Conservation (phyloP, 1,284 basidiomycete species). For the Ganoderma meredithae region DNA sequence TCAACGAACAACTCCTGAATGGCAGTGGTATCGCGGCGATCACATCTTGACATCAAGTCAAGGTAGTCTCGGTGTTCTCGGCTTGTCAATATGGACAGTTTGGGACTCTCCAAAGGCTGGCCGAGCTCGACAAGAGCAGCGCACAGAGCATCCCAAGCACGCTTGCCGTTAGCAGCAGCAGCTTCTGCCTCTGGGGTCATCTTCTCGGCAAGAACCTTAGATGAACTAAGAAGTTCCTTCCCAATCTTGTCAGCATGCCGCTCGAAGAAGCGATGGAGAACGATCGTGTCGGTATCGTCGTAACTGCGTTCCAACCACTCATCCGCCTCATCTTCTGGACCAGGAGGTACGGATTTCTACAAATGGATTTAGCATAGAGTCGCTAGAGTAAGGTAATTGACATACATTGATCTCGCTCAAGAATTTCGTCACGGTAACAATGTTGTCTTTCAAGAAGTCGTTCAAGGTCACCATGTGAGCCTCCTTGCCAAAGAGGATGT, state of each 20-base stretch:
- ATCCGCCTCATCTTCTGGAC: conserved; percentile 63
- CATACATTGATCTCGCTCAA: conserved; percentile 82
- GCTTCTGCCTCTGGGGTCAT: conserved; percentile 50
- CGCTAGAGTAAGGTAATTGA: conserved; percentile 18
- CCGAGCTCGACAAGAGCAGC: conserved; percentile 81
- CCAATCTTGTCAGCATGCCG: conserved; percentile 87
- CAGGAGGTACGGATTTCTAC: conserved; percentile 62
- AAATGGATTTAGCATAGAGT: not conserved
- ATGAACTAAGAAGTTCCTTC: conserved; percentile 79
- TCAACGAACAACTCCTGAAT: conserved; percentile 78
- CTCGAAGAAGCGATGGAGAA: conserved; percentile 84
- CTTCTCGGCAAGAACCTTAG: conserved; percentile 63
- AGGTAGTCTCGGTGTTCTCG: conserved; percentile 66
- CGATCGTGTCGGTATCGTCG: conserved; percentile 83
- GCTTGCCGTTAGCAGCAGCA: conserved; percentile 69
- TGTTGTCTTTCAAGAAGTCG: conserved; percentile 79
- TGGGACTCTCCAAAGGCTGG: conserved; percentile 71
- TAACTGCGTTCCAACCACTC: conserved; percentile 78
- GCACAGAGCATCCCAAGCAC: conserved; percentile 80
- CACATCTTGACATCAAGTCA: conserved; percentile 76
- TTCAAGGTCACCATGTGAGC: conserved; percentile 86
- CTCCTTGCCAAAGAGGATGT: conserved; percentile 91
- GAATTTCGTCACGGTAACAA: conserved; percentile 83
- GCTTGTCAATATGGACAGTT: conserved; percentile 57
- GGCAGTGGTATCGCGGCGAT: conserved; percentile 64